Conservation (phyloP, 805 yeast species). For the Komagataella kurtzmanii region DNA sequence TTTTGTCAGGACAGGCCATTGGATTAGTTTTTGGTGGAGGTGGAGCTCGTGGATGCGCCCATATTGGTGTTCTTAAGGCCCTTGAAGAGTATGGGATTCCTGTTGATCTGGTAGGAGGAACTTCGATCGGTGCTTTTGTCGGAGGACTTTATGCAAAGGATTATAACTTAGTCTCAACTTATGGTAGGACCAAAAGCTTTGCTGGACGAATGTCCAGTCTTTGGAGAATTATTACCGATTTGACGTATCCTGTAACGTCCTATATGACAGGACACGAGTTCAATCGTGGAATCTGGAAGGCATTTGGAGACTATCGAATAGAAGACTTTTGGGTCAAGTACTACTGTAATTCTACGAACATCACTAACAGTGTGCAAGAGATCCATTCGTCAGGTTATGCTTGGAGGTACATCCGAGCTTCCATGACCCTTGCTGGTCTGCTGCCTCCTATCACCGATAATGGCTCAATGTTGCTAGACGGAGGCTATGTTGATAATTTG, state of each 20-base stretch:
- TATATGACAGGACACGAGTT: slow-evolving; percentile 96
- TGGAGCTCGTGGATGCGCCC: slow-evolving; percentile 91
- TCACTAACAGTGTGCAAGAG: slow-evolving; percentile 92
- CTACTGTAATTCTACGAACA: slow-evolving; percentile 86
- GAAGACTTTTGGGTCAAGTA: slow-evolving; percentile 93
- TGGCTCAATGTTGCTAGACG: slow-evolving; percentile 90
- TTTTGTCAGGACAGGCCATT: slow-evolving; percentile 84
- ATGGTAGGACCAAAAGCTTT: slow-evolving; percentile 81
- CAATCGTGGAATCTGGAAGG: slow-evolving; percentile 95
- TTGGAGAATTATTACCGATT: slow-evolving; percentile 76
- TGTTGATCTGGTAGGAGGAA: slow-evolving; percentile 88
- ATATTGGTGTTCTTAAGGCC: slow-evolving; percentile 83
- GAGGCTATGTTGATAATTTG: slow-evolving; percentile 89
- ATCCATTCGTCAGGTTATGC: slow-evolving; percentile 86
- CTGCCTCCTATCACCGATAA: slow-evolving; percentile 80
- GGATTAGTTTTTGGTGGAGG: slow-evolving; percentile 96
- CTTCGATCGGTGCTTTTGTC: slow-evolving; percentile 90
- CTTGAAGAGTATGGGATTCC: slow-evolving; percentile 89
- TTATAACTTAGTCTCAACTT: slow-evolving; percentile 80
- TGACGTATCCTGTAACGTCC: slow-evolving; percentile 88
- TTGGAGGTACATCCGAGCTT: slow-evolving; percentile 91
- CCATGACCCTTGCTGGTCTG: slow-evolving; percentile 92
- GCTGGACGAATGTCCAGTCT: slow-evolving; percentile 68
- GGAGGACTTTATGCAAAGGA: slow-evolving; percentile 94
- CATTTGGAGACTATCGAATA: slow-evolving; percentile 81